A percentile compares a stretch with the other conserved stretches of the same genome.
Evolutionary conservation across 2,329 filamentous ascomycete species (phyloP).

Genomic region (Claviceps sp.): DNA sequence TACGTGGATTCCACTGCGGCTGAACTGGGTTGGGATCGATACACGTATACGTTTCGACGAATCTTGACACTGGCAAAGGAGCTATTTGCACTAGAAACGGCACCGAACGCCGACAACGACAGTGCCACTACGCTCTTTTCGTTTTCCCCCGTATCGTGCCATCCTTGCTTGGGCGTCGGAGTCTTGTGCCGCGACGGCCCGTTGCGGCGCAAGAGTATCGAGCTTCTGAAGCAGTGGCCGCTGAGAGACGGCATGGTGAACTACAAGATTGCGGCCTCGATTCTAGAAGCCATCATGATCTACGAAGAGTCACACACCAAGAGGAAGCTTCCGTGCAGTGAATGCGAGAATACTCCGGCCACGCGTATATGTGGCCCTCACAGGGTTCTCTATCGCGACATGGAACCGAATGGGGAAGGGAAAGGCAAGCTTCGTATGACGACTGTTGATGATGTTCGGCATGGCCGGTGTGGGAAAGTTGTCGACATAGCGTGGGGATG

Average conservation of each 20-base stretch:
- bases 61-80: conserved; percentile 1
- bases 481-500: conserved; percentile 1
- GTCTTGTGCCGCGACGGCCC: conserved; percentile 1
- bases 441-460: not conserved
- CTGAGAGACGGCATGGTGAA: conserved; percentile 3
- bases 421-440: not conserved
- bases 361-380: not conserved
- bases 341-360: not conserved
- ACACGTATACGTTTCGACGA: conserved; percentile 1
- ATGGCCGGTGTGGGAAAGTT: not conserved
- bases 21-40: conserved; percentile 2
- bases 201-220: not conserved
- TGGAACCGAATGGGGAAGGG: not conserved
- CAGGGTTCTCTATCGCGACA: conserved; percentile 1
- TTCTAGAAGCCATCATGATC: not conserved
- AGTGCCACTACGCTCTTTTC: not conserved
- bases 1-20: not conserved
- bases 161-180: conserved; percentile 1
- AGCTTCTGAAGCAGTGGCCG: conserved; percentile 1
- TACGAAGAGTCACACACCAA: not conserved
- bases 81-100: not conserved
- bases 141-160: conserved; percentile 1
- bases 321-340: not conserved
- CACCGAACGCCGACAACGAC: not conserved
- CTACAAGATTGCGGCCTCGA: conserved; percentile 2